These are phyloP conservation scores for Coemansia sp. DNA, from an alignment of 192 early-diverging fungal genomes.

Conservation along the genomic window DNA sequence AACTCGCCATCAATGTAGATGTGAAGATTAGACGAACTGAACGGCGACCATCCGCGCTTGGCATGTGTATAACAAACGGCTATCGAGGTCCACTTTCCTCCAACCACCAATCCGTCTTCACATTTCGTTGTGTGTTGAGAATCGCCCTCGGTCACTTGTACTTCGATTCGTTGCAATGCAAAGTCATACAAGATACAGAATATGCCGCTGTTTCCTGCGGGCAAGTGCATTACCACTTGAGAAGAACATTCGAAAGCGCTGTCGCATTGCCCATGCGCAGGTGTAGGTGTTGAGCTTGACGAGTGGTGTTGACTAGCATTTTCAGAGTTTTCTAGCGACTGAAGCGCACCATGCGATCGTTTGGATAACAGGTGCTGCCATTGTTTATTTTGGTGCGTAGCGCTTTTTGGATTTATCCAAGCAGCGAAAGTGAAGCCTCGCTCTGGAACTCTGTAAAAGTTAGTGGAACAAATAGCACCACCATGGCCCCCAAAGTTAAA, in stretches of 20 bases:
- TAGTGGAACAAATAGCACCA: slow-evolving; percentile 10
- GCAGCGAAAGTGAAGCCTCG: slow-evolving; percentile 32
- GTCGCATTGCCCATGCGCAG: background rate
- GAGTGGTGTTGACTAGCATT: background rate
- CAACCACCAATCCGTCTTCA: slow-evolving; percentile 15
- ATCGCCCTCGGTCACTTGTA: slow-evolving; percentile 16
- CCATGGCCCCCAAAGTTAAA: slow-evolving; percentile 34
- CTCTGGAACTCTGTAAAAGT: slow-evolving; percentile 34
- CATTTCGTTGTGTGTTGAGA: slow-evolving; percentile 17
- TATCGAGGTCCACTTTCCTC: slow-evolving; percentile 29
- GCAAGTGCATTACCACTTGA: slow-evolving; percentile 17
- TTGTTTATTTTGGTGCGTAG: background rate
- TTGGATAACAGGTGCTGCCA: slow-evolving; percentile 25
- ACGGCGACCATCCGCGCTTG: slow-evolving; percentile 50
- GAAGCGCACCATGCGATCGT: slow-evolving; percentile 8
- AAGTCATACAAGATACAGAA: slow-evolving; percentile 14
- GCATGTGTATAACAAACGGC: slow-evolving; percentile 29
- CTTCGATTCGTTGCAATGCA: slow-evolving; percentile 14
- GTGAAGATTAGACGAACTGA: slow-evolving; percentile 37
- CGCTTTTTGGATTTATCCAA: slow-evolving; percentile 24
- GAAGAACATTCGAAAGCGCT: background rate
- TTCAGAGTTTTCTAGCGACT: slow-evolving; percentile 8
- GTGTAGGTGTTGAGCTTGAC: slow-evolving; percentile 6
- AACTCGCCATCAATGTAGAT: slow-evolving; percentile 29
- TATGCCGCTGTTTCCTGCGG: background rate